Evolutionary conservation across 805 yeast genomes (phyloP), one percentile per base, ranked within the genome.

Genomic region (Martiniozyma abietophila): DNA sequence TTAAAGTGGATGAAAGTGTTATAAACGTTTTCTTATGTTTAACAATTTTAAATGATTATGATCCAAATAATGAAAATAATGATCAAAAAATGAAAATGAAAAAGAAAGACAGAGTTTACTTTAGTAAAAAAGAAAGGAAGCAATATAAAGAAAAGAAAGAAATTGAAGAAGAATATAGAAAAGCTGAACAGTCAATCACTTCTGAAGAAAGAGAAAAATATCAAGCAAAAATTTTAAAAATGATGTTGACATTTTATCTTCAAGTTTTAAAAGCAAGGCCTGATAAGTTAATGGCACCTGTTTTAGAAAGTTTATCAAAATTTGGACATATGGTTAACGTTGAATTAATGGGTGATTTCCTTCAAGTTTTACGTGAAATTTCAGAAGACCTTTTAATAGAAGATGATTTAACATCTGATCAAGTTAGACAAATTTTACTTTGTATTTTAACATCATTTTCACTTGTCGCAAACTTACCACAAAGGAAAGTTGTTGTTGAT

Each of bases 261-360:
- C 86, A 82, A 44, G 72, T 89, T 20, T 64, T 92, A 42, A 80
- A 71, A 53, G 69, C 68, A 12, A 67, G 74, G 29, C 71, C 76
- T 14, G 70, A 74, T 25, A 69, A 71, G 14, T 62, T 92, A 34
- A 76, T 85, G 65, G 95, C 94, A 6, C 69, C 89, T 0, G 94
- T 89, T 0, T 64, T 92, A 35, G 97, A 92, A 60, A 97, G 97
- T 3, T 61, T 92, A 37, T 82, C 96, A 1, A 74, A 75, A 50
- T 86, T 79, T 52, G 95, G 97, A 2, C 92, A 80, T 49, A 77
- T 88, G 76, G 86, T 94, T 17, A 92, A 92, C 52, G 75, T 89
- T 38, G 97, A 92, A 45, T 64, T 92, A 29, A 69, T 92, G 46
- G 97, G 97, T 18, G 98, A 92, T 54, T 76, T 92, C 58, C 64